Percentiles rank a stretch among this genome's conserved stretches.
Evolutionary conservation across 768 basidiomycete species (phyloP).

Genomic region (Suillus hirtellus): DNA sequence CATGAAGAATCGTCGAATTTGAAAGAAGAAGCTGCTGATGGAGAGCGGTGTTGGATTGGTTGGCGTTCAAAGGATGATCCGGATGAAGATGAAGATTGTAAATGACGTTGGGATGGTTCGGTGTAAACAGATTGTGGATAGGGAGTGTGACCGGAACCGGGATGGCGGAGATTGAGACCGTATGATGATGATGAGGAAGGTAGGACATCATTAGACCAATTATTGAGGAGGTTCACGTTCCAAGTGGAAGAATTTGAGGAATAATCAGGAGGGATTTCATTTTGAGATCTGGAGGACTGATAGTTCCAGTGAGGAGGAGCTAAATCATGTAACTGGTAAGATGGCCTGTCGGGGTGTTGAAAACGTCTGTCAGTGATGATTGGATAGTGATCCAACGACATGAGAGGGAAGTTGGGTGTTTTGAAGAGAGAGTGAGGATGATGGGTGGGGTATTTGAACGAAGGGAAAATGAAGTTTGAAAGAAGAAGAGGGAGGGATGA

Average conservation of each 20-base stretch:
- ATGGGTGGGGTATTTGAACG: constrained; percentile 21
- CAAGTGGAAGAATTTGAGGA: constrained; percentile 22
- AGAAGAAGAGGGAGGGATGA: background rate
- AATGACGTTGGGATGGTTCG: constrained; percentile 19
- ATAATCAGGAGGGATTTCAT: constrained; percentile 20
- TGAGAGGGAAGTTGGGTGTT: background rate
- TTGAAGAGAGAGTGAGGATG: background rate
- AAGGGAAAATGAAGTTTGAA: constrained; percentile 11
- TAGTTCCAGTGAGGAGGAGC: constrained; percentile 29
- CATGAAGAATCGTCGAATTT: constrained; percentile 30
- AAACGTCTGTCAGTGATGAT: constrained; percentile 35
- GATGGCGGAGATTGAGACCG: constrained; percentile 24
- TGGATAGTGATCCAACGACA: constrained; percentile 36
- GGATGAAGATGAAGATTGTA: constrained; percentile 20
- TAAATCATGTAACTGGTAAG: constrained; percentile 25
- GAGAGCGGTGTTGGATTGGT: constrained; percentile 15
- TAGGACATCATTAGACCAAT: constrained; percentile 12
- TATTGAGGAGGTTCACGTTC: constrained; percentile 19
- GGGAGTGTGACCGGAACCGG: constrained; percentile 19
- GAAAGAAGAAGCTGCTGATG: constrained; percentile 16
- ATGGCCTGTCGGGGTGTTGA: constrained; percentile 26
- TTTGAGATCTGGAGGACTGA: constrained; percentile 22
- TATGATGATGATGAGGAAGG: constrained; percentile 24
- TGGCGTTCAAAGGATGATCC: constrained; percentile 17
- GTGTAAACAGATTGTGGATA: constrained; percentile 24